Evolutionary conservation across 139 green algal species (phyloP).

Genomic region (Parachlorella kessleri): DNA sequence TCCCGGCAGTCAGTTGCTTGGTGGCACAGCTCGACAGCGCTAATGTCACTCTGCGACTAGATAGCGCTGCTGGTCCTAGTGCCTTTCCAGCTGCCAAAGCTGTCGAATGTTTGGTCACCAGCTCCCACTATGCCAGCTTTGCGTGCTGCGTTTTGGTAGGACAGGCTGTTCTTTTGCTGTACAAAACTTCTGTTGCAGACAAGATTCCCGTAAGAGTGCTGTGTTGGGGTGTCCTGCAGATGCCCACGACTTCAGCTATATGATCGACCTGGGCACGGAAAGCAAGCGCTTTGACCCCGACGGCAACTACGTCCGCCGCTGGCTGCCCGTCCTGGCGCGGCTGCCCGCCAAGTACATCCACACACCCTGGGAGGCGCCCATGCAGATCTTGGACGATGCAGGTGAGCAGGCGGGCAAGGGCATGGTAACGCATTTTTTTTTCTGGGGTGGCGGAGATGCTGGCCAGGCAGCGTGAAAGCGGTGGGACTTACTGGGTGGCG

Average conservation of each 20-base stretch:
- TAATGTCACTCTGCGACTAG: too few species aligned
- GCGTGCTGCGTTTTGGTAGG: too few species aligned
- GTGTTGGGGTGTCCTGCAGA: slow-evolving; percentile 49
- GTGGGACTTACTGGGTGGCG: too few species aligned
- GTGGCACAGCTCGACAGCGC: too few species aligned
- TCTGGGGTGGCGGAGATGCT: background rate
- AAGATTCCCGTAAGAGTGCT: too few species aligned
- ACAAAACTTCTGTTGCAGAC: too few species aligned
- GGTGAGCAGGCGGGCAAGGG: slow-evolving; percentile 63
- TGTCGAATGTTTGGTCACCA: too few species aligned
- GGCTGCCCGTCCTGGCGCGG: slow-evolving; percentile 83
- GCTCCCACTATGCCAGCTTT: too few species aligned
- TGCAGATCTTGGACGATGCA: slow-evolving; percentile 49
- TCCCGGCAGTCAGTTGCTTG: too few species aligned
- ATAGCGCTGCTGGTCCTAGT: too few species aligned
- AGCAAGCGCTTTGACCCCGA: slow-evolving; percentile 73
- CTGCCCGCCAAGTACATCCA: slow-evolving; percentile 80
- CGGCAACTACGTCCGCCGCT: slow-evolving; percentile 88
- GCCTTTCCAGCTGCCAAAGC: too few species aligned
- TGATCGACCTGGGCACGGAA: slow-evolving; percentile 78
- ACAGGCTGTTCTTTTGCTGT: too few species aligned
- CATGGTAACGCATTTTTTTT: slow-evolving; percentile 43
- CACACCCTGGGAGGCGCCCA: slow-evolving; percentile 71
- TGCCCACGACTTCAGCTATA: slow-evolving; percentile 61
- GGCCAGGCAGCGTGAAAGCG: background rate